Base-by-base conservation (phyloP, 2,329 filamentous ascomycete species). In the Diaporthe destruens region DNA sequence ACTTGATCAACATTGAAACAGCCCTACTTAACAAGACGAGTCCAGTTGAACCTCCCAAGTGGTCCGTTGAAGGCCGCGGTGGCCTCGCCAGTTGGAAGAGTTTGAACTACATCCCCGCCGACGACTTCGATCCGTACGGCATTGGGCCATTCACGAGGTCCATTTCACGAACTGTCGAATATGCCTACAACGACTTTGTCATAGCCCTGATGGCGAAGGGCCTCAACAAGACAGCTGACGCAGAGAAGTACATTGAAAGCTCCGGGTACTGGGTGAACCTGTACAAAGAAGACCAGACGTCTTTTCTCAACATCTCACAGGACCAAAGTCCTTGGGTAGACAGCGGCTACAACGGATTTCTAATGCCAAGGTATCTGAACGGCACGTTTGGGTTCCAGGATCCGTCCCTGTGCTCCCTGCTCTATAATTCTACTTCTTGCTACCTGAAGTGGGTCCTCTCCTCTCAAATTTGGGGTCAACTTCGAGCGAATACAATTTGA, bases 151-250 rank as follows among this genome's bases (percentile, higher is more conserved):
- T 91, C 77, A 93, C 92, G 0, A 86, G 92, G 5, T 90, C 87
- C 69, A 87, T 94, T 16, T 93, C 90, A 1, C 85, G 92, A 6
- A 94, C 92, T 0, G 87, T 94, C 0, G 92, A 94, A 78, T 94
- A 94, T 77, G 89, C 90, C 1, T 94, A 94, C 79, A 89, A 94
- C 72, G 92, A 94, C 80, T 94, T 90, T 76, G 88, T 87, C 72
- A 89, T 92, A 65, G 84, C 88, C 0, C 82, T 87, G 34, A 87
- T 93, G 70, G 91, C 91, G 0, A 84, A 85, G 36, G 83, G 82
- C 0, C 79, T 92, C 54, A 88, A 88, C 3, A 84, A 88, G 14
- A 82, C 84, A 7, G 80, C 77, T 0, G 91, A 92, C 54, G 84
- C 85, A 14, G 83, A 87, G 70, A 90, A 87, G 75, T 93, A 93